Evolutionary conservation across 1,284 basidiomycete genomes (phyloP).

Genomic region (Taiwanofungus camphoratus): DNA sequence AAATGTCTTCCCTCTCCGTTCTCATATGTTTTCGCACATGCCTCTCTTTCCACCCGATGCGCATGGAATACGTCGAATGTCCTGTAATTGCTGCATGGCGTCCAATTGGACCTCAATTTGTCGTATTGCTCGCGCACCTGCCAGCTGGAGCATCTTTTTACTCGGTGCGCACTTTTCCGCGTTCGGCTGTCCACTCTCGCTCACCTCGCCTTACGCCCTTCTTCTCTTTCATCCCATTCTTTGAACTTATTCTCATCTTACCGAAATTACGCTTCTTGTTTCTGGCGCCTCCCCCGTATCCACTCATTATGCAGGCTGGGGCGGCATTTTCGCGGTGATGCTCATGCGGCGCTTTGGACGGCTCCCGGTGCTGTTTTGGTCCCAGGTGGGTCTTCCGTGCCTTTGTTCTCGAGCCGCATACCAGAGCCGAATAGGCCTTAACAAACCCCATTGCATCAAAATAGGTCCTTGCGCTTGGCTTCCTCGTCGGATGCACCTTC

Average conservation of each 20-base stretch:
- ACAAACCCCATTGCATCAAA: neutral
- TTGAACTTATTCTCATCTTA: neutral
- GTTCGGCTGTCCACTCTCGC: no score
- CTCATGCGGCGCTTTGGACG: conserved; percentile 53
- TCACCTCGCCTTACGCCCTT: no score
- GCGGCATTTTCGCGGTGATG: conserved; percentile 56
- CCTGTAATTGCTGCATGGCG: no score
- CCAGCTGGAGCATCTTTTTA: conserved; percentile 65
- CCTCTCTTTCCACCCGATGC: neutral
- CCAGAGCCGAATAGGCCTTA: neutral
- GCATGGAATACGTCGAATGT: neutral
- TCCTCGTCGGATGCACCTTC: conserved; percentile 48
- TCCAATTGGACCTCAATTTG: no score
- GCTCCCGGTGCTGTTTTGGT: conserved; percentile 60
- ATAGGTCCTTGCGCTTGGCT: conserved; percentile 42
- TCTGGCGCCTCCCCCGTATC: conserved; percentile 5
- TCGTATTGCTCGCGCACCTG: neutral
- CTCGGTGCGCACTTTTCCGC: conserved; percentile 42
- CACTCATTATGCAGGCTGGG: conserved; percentile 39
- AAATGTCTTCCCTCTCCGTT: neutral
- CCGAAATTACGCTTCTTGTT: neutral
- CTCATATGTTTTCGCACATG: conserved; percentile 3
- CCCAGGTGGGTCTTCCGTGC: conserved; percentile 33
- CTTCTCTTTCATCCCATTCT: neutral
- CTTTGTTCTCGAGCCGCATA: neutral